Base-by-base conservation (phyloP, 352 stramenopile species). In the Globisporangium takayamanum region DNA sequence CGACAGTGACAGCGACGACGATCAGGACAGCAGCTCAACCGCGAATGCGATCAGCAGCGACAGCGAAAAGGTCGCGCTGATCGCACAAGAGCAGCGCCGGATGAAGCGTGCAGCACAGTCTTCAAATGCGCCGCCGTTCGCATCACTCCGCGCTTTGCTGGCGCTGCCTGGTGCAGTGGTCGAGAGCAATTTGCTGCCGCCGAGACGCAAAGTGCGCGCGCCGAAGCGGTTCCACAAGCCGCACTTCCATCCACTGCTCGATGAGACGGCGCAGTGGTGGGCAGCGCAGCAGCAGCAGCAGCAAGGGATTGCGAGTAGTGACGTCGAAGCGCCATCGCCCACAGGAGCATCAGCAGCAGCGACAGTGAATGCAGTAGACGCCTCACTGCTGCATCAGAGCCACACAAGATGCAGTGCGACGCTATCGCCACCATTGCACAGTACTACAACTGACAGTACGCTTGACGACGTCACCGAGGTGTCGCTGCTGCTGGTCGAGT, bases 231-330 rank as follows among this genome's bases (percentile, higher is more conserved):
- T 74, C 33, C 75, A 84, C 62, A 72, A 78, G 60, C 69, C 75
- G 25, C 77, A 76, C 50, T 88, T 88, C 51, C 84, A 81, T 42
- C 78, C 75, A n/a, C 49, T 85, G 47, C 67, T 88, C 14, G 67
- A 84, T 15, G 75, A 88, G 57, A 84, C 78, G 0, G 69, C 65
- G 12, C 59, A 78, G 61, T 87, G 77, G 59, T 87, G 75, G 75
- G 67, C 82, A 20, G 41, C 60, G 20, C 67, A 45, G 30, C 30
- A 55, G 30, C 33, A 42, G 6, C 11, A 53, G 26, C 25, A 20
- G 5, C 14, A 36, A 25, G 15, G 1, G n/a, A 3, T 5, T 33
- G 46, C 10, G 28, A 50, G 20, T 16, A 14, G n/a, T 6, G 44
- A 22, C 15, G 41, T 47, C 41, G 41, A 15, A 14, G 41, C 16